Percentiles rank a stretch among this genome's conserved stretches.
These are phyloP conservation scores for Cordyceps javanica DNA, from an alignment of 2,329 filamentous ascomycete species.

Conservation along the genomic window DNA sequence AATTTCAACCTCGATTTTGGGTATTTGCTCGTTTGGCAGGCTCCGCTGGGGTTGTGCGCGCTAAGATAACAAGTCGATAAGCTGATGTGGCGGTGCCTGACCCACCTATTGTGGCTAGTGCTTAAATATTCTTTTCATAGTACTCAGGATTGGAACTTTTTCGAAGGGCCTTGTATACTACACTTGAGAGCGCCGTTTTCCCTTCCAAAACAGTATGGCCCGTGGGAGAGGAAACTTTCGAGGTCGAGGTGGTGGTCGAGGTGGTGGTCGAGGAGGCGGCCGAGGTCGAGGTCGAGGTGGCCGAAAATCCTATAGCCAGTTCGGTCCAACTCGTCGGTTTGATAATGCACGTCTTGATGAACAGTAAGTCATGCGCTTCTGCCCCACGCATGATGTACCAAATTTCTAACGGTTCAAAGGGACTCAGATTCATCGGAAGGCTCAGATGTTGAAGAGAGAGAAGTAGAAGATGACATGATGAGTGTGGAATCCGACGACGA, in stretches of 20 bases:
- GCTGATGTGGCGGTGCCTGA: constrained; percentile 23
- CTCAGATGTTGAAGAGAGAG: constrained; percentile 23
- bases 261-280: constrained; percentile 21
- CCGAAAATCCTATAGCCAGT: constrained; percentile 19
- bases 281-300: constrained; percentile 28
- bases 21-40: constrained; percentile 37
- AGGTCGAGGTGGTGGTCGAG: constrained; percentile 25
- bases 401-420: not conserved
- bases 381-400: not conserved
- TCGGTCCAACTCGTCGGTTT: constrained; percentile 31
- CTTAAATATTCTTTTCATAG: constrained; percentile 16
- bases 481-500: constrained; percentile 38
- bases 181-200: constrained; percentile 13
- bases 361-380: constrained; percentile 22
- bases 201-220: constrained; percentile 26
- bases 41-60: constrained; percentile 45
- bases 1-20: constrained; percentile 37
- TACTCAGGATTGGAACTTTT: constrained; percentile 20
- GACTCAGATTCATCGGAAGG: constrained; percentile 18
- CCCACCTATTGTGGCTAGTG: constrained; percentile 29
- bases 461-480: constrained; percentile 31
- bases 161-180: constrained; percentile 15
- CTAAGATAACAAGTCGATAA: constrained; percentile 45
- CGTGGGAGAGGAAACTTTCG: constrained; percentile 28
- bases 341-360: constrained; percentile 30